Evolutionary conservation across 805 yeast species (phyloP).

Genomic region (Cyberlindnera xishuangbannaensis): DNA sequence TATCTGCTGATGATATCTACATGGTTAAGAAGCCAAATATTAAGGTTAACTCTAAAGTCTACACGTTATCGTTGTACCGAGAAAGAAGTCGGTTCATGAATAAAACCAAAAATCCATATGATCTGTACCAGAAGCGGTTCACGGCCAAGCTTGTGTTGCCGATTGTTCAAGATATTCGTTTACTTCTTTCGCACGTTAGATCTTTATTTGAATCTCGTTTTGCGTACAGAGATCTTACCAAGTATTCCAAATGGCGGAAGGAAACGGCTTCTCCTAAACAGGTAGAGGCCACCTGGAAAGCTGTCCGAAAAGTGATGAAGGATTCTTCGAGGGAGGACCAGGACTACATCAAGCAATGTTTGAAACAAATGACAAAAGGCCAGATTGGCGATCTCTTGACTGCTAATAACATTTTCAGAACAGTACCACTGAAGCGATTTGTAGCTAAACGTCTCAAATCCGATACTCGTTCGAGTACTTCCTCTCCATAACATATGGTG

Average conservation of each 20-base stretch:
- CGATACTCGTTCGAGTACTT: not conserved
- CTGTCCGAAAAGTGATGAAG: conserved; percentile 8
- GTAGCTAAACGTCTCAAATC: not conserved
- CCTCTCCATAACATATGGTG: no score
- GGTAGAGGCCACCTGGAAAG: conserved; percentile 2
- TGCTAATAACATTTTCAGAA: conserved; percentile 11
- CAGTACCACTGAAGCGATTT: conserved; percentile 4
- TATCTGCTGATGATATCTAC: conserved; percentile 7
- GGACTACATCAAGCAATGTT: not conserved
- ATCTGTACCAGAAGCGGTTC: conserved; percentile 15
- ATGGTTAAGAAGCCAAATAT: conserved; percentile 9
- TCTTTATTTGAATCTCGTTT: conserved; percentile 2
- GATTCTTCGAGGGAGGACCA: conserved; percentile 1
- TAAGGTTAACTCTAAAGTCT: conserved; percentile 18
- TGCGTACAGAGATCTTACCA: conserved; percentile 16
- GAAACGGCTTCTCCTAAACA: conserved; percentile 27
- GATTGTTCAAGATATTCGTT: conserved; percentile 22
- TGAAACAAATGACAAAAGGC: conserved; percentile 11
- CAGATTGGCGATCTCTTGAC: conserved; percentile 10
- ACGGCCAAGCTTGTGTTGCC: conserved; percentile 16
- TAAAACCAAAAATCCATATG: conserved; percentile 2
- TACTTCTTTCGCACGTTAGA: conserved; percentile 9
- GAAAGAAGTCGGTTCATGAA: conserved; percentile 9
- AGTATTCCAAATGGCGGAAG: conserved; percentile 30
- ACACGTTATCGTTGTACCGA: conserved; percentile 12